Evolutionary conservation across 2,329 filamentous ascomycete species (phyloP).

Genomic region (Hymenoscyphus infarciens): DNA sequence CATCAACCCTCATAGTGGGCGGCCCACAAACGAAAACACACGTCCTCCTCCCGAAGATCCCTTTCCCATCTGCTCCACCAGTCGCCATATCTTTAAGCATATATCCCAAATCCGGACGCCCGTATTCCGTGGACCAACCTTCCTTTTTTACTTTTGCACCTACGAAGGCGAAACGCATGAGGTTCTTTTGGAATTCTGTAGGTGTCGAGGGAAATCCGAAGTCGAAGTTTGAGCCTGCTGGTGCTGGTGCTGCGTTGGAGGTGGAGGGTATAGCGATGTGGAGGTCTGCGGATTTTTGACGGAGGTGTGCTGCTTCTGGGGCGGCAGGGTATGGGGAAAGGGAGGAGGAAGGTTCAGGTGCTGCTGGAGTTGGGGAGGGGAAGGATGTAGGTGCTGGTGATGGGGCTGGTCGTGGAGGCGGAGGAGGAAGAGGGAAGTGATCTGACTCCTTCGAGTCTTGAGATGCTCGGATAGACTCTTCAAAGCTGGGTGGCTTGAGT

Average conservation of each 20-base stretch:
- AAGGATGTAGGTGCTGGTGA: constrained; percentile 7
- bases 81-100: constrained; percentile 81
- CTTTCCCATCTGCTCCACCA: constrained; percentile 61
- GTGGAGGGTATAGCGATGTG: constrained; percentile 26
- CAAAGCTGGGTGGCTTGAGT: constrained; percentile 13
- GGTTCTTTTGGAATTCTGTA: constrained; percentile 81
- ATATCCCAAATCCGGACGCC: constrained; percentile 80
- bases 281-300: constrained; percentile 27
- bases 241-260: constrained; percentile 6
- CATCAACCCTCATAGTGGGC: constrained; percentile 79
- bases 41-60: constrained; percentile 72
- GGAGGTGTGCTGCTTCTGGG: constrained; percentile 24
- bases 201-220: constrained; percentile 82
- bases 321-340: constrained; percentile 11
- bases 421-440: constrained; percentile 5
- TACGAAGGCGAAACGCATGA: constrained; percentile 88
- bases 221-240: constrained; percentile 52
- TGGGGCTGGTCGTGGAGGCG: neutral
- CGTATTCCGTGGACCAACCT: constrained; percentile 91
- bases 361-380: constrained; percentile 19
- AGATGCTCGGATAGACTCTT: constrained; percentile 8
- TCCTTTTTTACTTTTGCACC: constrained; percentile 61
- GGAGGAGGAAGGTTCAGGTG: constrained; percentile 8
- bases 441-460: constrained; percentile 15
- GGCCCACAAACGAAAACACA: constrained; percentile 94